These are phyloP conservation scores for Capronia coronata DNA, from an alignment of 2,329 filamentous ascomycete genomes.

Conservation along the genomic window DNA sequence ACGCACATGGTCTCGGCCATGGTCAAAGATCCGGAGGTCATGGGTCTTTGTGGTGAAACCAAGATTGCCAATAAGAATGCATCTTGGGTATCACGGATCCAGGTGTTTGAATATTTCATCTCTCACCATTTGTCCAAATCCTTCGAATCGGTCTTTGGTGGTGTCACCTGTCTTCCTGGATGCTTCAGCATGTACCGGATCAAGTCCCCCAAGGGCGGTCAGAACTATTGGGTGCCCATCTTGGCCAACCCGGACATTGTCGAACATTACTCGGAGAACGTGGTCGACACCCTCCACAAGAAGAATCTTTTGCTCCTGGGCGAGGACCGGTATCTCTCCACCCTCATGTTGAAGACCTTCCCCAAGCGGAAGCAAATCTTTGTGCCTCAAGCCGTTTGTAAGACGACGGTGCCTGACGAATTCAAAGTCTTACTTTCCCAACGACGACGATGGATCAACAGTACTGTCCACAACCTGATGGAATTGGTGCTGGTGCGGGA, in stretches of 20 bases:
- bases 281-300: constrained; percentile 96
- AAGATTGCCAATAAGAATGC: constrained; percentile 98
- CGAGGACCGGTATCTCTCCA: constrained; percentile 92
- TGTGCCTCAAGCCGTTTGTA: constrained; percentile 96
- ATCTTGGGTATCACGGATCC: constrained; percentile 94
- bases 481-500: constrained; percentile 92
- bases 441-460: constrained; percentile 97
- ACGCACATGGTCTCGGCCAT: constrained; percentile 99
- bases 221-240: constrained; percentile 99
- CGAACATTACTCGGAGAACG: constrained; percentile 98
- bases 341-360: constrained; percentile 97
- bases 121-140: constrained; percentile 95
- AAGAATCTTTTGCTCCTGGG: constrained; percentile 89
- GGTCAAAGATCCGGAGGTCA: constrained; percentile 98
- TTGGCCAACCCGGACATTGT: constrained; percentile 97
- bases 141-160: constrained; percentile 96
- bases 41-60: constrained; percentile 97
- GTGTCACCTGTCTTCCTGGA: constrained; percentile 95
- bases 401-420: constrained; percentile 88
- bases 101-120: constrained; percentile 96
- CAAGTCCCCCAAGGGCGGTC: constrained; percentile 94
- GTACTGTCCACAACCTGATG: constrained; percentile 97
- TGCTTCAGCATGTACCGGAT: constrained; percentile 99
- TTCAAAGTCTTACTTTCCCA: constrained; percentile 92
- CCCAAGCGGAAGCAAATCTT: constrained; percentile 99